Conservation (phyloP, 352 stramenopile genomes). For the Pythium insidiosum region DNA sequence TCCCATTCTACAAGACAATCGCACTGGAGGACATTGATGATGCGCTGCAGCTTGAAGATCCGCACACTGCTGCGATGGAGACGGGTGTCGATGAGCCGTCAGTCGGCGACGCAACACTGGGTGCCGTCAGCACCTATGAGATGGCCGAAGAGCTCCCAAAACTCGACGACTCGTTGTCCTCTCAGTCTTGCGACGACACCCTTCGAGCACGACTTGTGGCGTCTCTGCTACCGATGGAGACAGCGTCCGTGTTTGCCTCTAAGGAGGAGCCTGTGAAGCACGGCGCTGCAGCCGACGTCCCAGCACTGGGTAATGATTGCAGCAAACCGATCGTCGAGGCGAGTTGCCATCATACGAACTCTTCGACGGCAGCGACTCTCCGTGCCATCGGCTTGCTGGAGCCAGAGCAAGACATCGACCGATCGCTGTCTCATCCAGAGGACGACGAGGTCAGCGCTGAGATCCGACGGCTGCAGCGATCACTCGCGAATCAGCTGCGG, state of each 20-base stretch:
- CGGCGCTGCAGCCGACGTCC: neutral
- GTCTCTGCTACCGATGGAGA: too few species aligned
- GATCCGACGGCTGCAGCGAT: constrained; percentile 40
- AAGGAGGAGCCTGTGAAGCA: constrained; percentile 1
- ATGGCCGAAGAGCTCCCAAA: too few species aligned
- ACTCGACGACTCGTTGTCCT: too few species aligned
- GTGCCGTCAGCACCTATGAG: too few species aligned
- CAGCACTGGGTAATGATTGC: too few species aligned
- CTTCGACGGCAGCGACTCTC: too few species aligned
- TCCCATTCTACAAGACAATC: constrained; percentile 56
- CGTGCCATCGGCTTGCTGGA: constrained; percentile 47
- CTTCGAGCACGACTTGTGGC: too few species aligned
- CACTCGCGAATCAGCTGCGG: constrained; percentile 28
- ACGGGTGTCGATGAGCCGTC: neutral
- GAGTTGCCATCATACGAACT: too few species aligned
- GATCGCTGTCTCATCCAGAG: constrained; percentile 17
- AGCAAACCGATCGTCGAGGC: too few species aligned
- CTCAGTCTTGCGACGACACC: too few species aligned
- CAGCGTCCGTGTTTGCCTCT: neutral
- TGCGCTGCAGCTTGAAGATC: constrained; percentile 49
- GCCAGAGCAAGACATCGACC: constrained; percentile 16
- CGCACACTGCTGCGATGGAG: neutral
- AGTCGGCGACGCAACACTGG: neutral
- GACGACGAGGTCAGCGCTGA: constrained; percentile 65
- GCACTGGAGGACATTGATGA: constrained; percentile 50